These are phyloP conservation scores for Lablab purpureus DNA, from an alignment of 306 rosid species.

Conservation along the genomic window DNA sequence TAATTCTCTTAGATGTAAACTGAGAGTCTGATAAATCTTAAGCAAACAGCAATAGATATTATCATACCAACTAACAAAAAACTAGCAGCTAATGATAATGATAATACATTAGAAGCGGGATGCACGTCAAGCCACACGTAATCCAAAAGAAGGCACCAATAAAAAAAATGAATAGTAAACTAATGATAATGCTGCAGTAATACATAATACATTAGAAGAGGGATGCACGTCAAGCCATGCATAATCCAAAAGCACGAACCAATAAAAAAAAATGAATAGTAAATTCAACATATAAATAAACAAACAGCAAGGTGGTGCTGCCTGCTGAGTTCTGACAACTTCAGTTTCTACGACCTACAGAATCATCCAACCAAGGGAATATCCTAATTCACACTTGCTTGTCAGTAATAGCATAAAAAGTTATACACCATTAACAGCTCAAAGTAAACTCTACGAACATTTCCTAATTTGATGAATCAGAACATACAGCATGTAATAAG, in stretches of 20 bases:
- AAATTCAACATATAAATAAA: not conserved
- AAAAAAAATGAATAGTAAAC: no score
- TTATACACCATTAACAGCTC: not conserved
- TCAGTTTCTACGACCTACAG: not conserved
- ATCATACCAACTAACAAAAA: not conserved
- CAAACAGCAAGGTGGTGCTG: not conserved
- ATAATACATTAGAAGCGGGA: conserved; percentile 2
- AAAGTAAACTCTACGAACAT: not conserved
- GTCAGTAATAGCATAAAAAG: not conserved
- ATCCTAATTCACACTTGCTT: not conserved
- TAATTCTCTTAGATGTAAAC: conserved; percentile 1
- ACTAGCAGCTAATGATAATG: not conserved
- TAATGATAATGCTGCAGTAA: not conserved
- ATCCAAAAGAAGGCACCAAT: conserved; percentile 12
- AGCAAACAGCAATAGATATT: conserved; percentile 31
- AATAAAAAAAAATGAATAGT: not conserved
- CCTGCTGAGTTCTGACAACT: not conserved
- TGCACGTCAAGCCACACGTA: not conserved
- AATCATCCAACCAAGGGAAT: not conserved
- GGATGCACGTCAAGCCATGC: not conserved
- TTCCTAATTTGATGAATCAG: not conserved
- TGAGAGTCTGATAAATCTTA: conserved; percentile 16
- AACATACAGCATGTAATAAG: not conserved
- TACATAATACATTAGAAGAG: conserved; percentile 4
- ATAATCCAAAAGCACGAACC: conserved; percentile 10